These are phyloP conservation scores for Nemophila menziesii DNA, from an alignment of 257 asterid species.

Conservation along the genomic window DNA sequence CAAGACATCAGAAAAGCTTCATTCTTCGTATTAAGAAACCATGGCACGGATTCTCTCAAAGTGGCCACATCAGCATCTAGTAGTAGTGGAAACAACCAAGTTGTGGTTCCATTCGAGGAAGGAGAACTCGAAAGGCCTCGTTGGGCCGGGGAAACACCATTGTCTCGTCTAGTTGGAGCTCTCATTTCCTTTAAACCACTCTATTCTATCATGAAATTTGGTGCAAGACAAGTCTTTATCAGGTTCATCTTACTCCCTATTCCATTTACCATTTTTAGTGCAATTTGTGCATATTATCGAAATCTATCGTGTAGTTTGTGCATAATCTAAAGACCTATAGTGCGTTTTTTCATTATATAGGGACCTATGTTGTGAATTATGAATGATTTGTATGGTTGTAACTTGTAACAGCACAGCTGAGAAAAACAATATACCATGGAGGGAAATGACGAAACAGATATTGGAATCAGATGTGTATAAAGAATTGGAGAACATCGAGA, in stretches of 20 bases:
- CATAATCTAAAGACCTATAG: background rate
- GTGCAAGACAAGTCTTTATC: conserved; percentile 82
- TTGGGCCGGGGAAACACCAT: conserved; percentile 81
- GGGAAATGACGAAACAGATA: conserved; percentile 72
- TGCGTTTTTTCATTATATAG: background rate
- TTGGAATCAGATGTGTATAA: conserved; percentile 75
- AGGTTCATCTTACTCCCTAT: conserved; percentile 24
- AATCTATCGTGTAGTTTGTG: no score
- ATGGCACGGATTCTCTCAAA: conserved; percentile 1
- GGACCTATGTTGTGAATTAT: background rate
- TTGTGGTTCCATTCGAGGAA: conserved; percentile 42
- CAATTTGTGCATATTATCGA: background rate
- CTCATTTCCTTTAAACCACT: conserved; percentile 77
- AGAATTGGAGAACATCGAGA: conserved; percentile 54
- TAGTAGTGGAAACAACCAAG: conserved; percentile 17
- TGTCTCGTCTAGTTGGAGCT: conserved; percentile 71
- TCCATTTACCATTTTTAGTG: no score
- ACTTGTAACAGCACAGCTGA: conserved; percentile 82
- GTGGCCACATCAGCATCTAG: conserved; percentile 23
- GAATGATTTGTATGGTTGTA: conserved; percentile 2
- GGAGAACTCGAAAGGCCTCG: conserved; percentile 74
- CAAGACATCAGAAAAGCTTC: conserved; percentile 13
- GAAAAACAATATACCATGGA: conserved; percentile 82
- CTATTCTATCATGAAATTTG: conserved; percentile 60
- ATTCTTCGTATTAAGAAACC: conserved; percentile 13